phyloP scores from a whole-genome alignment of 352 stramenopile species.

The Elongisporangium senticosum region DNA sequence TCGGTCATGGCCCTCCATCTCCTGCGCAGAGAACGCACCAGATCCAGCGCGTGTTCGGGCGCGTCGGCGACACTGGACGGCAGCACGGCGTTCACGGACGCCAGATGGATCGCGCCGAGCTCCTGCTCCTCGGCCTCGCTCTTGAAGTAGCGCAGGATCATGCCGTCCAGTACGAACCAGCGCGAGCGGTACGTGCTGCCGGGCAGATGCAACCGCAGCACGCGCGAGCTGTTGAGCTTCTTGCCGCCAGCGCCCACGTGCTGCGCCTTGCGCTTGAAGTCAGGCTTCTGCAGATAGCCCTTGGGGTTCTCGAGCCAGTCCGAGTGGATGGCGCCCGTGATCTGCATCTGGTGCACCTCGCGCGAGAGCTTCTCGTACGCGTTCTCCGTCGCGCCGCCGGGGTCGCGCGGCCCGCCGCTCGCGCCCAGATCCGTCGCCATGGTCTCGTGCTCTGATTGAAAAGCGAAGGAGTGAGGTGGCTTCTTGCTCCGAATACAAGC shows the following conservation, averaged over 20 bases:
- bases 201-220: conserved; percentile 72
- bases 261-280: conserved; percentile 86
- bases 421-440: conserved; percentile 53
- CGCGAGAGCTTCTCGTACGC: conserved; percentile 87
- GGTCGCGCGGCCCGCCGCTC: conserved; percentile 34
- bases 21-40: conserved; percentile 25
- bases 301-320: conserved; percentile 89
- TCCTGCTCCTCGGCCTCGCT: conserved; percentile 84
- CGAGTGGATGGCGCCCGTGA: conserved; percentile 83
- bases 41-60: conserved; percentile 76
- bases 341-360: conserved; percentile 88
- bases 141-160: conserved; percentile 88
- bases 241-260: conserved; percentile 82
- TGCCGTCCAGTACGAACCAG: conserved; percentile 87
- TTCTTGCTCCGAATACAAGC: neutral
- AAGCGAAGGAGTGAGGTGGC: neutral
- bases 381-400: conserved; percentile 48
- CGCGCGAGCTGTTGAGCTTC: conserved; percentile 76
- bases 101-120: conserved; percentile 82
- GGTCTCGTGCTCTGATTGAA: neutral
- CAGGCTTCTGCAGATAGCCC: conserved; percentile 81
- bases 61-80: conserved; percentile 86
- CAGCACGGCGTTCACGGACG: conserved; percentile 82
- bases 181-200: conserved; percentile 75
- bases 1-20: neutral